Conservation (phyloP, 192 early-diverging fungal species). For the Backusella psychrophila region DNA sequence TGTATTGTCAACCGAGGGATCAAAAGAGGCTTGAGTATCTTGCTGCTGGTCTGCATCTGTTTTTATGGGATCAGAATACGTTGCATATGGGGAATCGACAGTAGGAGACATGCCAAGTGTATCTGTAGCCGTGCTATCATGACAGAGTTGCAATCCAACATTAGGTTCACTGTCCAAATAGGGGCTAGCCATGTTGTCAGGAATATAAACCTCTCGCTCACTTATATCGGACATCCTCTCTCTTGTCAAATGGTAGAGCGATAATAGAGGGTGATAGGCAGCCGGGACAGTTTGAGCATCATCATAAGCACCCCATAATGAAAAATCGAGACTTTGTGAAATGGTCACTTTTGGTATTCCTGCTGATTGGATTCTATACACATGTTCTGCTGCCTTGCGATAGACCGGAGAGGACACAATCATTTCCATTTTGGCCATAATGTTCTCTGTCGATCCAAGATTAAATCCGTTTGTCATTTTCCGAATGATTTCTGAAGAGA, state of each 20-base stretch:
- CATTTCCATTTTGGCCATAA: slow-evolving; percentile 49
- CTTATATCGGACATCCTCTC: slow-evolving; percentile 42
- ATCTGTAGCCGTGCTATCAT: neutral
- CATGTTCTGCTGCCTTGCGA: slow-evolving; percentile 18
- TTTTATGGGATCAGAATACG: neutral
- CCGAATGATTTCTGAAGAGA: slow-evolving; percentile 56
- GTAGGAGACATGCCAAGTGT: neutral
- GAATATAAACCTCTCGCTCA: neutral
- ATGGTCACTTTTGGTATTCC: neutral
- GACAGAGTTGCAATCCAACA: neutral
- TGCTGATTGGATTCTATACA: slow-evolving; percentile 6
- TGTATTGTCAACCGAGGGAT: neutral
- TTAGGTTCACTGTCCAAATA: neutral
- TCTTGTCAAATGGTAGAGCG: slow-evolving; percentile 79
- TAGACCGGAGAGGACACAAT: slow-evolving; percentile 53
- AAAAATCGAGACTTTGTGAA: neutral
- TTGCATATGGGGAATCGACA: neutral
- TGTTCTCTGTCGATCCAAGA: slow-evolving; percentile 64
- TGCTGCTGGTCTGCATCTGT: neutral
- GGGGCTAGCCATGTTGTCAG: neutral
- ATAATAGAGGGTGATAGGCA: slow-evolving; percentile 64
- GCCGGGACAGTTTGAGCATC: slow-evolving; percentile 33
- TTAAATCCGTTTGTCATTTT: slow-evolving; percentile 72
- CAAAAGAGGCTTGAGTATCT: neutral
- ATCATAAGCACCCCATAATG: slow-evolving; percentile 14